Conservation (phyloP, 2,329 filamentous ascomycete species). For the Colletotrichum aenigma region DNA sequence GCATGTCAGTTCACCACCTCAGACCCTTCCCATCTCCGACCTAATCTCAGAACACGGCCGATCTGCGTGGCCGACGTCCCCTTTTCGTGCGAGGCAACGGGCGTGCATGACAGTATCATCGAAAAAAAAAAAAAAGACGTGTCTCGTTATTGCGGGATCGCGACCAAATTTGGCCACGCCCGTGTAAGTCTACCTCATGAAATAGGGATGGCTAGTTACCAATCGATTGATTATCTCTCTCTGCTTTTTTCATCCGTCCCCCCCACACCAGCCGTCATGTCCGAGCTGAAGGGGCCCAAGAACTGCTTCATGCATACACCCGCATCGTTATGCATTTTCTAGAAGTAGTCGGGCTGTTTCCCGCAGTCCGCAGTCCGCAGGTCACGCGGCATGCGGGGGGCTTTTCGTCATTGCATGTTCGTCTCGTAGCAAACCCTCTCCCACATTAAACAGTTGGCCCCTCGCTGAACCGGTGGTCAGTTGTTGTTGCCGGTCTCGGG, state of each 20-base stretch:
- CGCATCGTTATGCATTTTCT: conserved; percentile 7
- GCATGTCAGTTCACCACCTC: not conserved
- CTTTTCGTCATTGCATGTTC: conserved; percentile 5
- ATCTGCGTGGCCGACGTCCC: not conserved
- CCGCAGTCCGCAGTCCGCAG: not conserved
- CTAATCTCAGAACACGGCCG: not conserved
- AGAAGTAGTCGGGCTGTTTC: not conserved
- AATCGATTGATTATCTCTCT: not conserved
- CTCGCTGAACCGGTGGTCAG: not conserved
- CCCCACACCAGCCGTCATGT: conserved; percentile 5
- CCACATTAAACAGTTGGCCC: not conserved
- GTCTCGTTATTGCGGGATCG: not conserved
- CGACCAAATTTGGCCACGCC: not conserved
- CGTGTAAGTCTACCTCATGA: not conserved
- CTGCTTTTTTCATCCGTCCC: conserved; percentile 1
- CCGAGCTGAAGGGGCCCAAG: conserved; percentile 16
- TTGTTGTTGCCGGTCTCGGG: conserved; percentile 8
- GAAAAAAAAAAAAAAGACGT: not conserved
- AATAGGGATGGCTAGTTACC: not conserved
- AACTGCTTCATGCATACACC: conserved; percentile 6
- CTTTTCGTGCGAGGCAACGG: not conserved
- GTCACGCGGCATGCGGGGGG: not conserved
- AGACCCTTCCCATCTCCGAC: not conserved
- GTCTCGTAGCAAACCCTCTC: not conserved
- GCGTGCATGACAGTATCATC: not conserved